Conservation (phyloP, 495 filamentous ascomycete genomes). For the Aspergillus incahuasiensis region DNA sequence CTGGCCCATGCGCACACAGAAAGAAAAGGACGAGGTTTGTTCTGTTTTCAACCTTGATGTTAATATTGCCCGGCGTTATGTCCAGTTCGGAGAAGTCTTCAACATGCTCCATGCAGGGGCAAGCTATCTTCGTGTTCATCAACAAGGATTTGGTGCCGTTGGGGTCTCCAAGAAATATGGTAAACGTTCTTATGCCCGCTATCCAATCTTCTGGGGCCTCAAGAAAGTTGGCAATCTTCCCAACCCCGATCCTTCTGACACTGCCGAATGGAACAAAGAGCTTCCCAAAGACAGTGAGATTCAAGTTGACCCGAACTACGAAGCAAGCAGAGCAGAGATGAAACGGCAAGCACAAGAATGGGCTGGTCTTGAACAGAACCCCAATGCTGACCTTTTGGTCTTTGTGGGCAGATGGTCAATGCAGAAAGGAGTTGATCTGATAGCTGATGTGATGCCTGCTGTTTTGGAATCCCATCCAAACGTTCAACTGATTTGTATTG, state of each 20-base stretch:
- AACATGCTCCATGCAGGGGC: conserved; percentile 70
- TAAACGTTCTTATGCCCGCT: conserved; percentile 67
- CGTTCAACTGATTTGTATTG: conserved; percentile 66
- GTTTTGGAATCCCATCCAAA: conserved; percentile 64
- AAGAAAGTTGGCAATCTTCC: conserved; percentile 66
- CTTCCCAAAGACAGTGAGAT: conserved; percentile 49
- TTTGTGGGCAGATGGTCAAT: conserved; percentile 78
- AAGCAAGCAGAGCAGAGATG: conserved; percentile 52
- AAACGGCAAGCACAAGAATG: conserved; percentile 71
- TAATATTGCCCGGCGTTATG: conserved; percentile 38
- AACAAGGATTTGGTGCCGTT: conserved; percentile 70
- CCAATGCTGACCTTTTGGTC: conserved; percentile 67
- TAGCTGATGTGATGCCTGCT: conserved; percentile 70
- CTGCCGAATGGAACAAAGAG: conserved; percentile 60
- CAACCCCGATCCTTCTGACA: conserved; percentile 73
- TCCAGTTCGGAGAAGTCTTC: conserved; percentile 64
- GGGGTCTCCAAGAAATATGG: conserved; percentile 74
- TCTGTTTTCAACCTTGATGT: conserved; percentile 61
- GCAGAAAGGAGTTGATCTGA: conserved; percentile 75
- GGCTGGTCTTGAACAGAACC: conserved; percentile 63
- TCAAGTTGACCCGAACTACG: conserved; percentile 53
- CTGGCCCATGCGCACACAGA: conserved; percentile 67
- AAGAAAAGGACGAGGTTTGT: conserved; percentile 65
- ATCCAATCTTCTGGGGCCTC: conserved; percentile 75
- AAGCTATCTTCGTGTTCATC: conserved; percentile 69